Evolutionary conservation across 2,329 filamentous ascomycete species (phyloP), one percentile per base, ranked within the genome.

Genomic region (Fusarium robinianum): DNA sequence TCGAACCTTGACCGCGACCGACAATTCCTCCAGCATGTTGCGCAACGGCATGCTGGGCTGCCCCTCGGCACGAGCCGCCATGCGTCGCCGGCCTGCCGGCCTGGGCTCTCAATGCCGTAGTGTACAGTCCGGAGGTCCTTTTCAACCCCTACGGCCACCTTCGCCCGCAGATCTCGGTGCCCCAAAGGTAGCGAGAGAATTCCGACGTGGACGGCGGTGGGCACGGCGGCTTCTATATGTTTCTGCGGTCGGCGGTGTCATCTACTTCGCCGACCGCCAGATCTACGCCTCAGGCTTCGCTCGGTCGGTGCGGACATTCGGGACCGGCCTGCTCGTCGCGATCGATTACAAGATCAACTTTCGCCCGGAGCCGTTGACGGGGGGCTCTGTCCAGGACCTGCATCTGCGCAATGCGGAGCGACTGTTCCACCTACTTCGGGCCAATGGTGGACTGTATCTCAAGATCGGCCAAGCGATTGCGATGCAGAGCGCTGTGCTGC

Each of bases 391-490:
- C 26, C 77, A 81, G 27, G 88, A 90, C 46, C 72, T 97, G 36
- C 94, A 99, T 69, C 74, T 79, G 24, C 84, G 94, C 49, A 95
- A 87, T 63, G 94, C 94, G 0, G 83, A 90, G 71, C 79, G 88
- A 17, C 73, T 97, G 24, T 95, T 89, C 49, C 78, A 92, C 19
- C 72, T 99, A 51, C 76, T 97, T 55, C 80, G 88, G 17, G 74
- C 81, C 41, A 99, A 99, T 76, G 92, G 94, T 48, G 94, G 94
- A 0, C 71, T 99, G 12, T 99, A 97, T 65, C 77, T 97, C 64
- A 99, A 99, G 77, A 96, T 99, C 46, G 94, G 94, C 1, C 94
- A 99, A 75, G 94, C 94, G 5, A 92, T 99, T 57, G 94, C 92
- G 10, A 97, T 97, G 94, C 94, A 99, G 75, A 92, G 88, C 57